Percentiles rank a stretch among this genome's conserved stretches.
Evolutionary conservation across 139 green algal genomes (phyloP).

Genomic region (Limnomonas spitsbergensis): DNA sequence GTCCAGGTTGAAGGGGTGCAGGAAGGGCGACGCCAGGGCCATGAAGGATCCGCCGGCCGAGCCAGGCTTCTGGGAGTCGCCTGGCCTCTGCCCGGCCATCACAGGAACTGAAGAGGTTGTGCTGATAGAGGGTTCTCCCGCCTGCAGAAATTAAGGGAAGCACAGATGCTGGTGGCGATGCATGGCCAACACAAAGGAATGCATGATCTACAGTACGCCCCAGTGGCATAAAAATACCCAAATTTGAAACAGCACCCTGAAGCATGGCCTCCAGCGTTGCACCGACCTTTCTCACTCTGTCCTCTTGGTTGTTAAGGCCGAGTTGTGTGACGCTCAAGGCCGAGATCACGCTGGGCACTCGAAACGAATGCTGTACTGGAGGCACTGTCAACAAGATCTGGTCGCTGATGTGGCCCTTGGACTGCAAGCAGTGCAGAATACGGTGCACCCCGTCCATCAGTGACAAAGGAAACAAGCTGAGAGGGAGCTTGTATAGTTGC

Average conservation of each 20-base stretch:
- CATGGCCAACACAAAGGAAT: too few relatives aligned
- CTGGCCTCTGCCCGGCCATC: too few relatives aligned
- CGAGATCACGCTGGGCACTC: neutral
- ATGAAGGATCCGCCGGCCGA: neutral
- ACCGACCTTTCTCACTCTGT: neutral
- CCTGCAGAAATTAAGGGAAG: too few relatives aligned
- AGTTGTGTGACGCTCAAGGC: neutral
- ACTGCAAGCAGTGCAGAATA: constrained; percentile 16
- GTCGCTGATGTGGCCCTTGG: constrained; percentile 41
- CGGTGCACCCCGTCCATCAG: neutral
- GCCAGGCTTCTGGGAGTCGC: neutral
- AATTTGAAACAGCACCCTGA: too few relatives aligned
- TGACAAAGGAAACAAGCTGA: too few relatives aligned
- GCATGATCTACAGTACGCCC: too few relatives aligned
- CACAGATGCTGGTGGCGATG: too few relatives aligned
- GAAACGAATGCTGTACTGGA: constrained; percentile 24
- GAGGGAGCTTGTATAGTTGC: too few relatives aligned
- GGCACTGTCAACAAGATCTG: constrained; percentile 33
- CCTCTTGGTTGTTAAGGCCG: constrained; percentile 10
- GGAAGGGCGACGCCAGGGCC: neutral
- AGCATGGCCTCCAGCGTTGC: too few relatives aligned
- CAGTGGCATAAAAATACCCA: too few relatives aligned
- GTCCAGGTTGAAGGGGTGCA: constrained; percentile 21
- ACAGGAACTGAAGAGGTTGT: too few relatives aligned
- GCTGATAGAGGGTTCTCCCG: too few relatives aligned